Conservation (phyloP, 2,329 filamentous ascomycete species). For the Pyrenophora seminiperda region DNA sequence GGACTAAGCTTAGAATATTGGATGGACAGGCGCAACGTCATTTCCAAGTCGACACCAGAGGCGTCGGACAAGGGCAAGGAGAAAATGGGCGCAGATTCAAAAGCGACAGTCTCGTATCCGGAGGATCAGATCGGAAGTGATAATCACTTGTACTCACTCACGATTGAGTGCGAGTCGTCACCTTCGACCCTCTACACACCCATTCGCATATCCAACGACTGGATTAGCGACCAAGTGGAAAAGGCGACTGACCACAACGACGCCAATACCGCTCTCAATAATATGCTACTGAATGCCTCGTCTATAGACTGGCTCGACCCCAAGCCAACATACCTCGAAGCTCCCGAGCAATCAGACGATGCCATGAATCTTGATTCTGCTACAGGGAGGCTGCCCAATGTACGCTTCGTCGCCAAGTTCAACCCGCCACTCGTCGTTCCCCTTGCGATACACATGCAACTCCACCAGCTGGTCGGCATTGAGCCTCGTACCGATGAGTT, state of each 20-base stretch:
- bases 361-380: constrained; percentile 62
- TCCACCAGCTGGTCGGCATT: constrained; percentile 64
- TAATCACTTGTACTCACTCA: constrained; percentile 67
- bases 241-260: constrained; percentile 55
- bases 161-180: constrained; percentile 66
- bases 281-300: constrained; percentile 51
- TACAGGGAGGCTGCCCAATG: constrained; percentile 66
- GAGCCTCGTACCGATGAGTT: constrained; percentile 61
- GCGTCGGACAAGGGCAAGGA: constrained; percentile 46
- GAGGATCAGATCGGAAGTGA: constrained; percentile 48
- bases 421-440: constrained; percentile 76
- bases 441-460: constrained; percentile 64
- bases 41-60: constrained; percentile 22
- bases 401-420: constrained; percentile 75
- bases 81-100: constrained; percentile 44
- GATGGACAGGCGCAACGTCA: constrained; percentile 65
- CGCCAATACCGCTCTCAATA: constrained; percentile 42
- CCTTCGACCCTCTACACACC: constrained; percentile 59
- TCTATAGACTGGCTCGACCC: constrained; percentile 75
- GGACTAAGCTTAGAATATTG: constrained; percentile 80
- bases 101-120: constrained; percentile 21
- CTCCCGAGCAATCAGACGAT: constrained; percentile 45
- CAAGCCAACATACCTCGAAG: constrained; percentile 60
- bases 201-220: constrained; percentile 72
- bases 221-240: constrained; percentile 72